phyloP scores from a whole-genome alignment of 2,329 filamentous ascomycete genomes.

The Colletotrichum kahawae region DNA sequence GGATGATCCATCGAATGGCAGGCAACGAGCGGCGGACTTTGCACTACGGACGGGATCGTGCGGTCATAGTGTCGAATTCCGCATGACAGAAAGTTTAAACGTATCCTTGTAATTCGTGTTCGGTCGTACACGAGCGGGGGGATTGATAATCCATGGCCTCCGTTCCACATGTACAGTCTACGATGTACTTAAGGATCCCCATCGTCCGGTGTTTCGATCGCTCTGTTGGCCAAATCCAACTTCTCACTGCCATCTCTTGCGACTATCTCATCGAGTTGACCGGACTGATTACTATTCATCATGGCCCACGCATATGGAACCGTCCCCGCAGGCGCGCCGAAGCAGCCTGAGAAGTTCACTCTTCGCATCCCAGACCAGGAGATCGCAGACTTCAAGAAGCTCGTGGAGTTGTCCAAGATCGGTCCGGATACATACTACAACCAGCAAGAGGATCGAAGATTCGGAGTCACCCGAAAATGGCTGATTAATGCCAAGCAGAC shows the following conservation, averaged over 20 bases:
- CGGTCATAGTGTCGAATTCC: not conserved
- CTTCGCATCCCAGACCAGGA: conserved; percentile 45
- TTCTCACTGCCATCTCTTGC: too few relatives aligned
- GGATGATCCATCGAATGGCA: not conserved
- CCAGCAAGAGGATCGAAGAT: conserved; percentile 41
- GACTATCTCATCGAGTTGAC: not conserved
- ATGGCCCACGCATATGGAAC: conserved; percentile 11
- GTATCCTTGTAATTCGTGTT: not conserved
- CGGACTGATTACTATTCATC: not conserved
- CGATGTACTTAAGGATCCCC: not conserved
- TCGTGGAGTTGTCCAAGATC: conserved; percentile 52
- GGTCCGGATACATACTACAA: conserved; percentile 55
- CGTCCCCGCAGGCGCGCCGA: not conserved
- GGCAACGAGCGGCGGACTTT: not conserved
- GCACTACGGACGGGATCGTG: not conserved
- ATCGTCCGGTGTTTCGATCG: not conserved
- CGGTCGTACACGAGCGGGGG: not conserved
- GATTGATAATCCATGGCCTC: not conserved
- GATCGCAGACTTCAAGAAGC: conserved; percentile 47
- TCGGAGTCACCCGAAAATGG: conserved; percentile 52
- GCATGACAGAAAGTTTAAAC: not conserved
- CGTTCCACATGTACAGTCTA: not conserved
- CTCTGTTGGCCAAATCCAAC: not conserved
- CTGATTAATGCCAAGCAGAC: conserved; percentile 41
- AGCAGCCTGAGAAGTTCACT: conserved; percentile 37